Percentiles rank a stretch among this genome's conserved stretches.
phyloP scores from a whole-genome alignment of 345 rosid genomes.

The Populus pruinosa region DNA sequence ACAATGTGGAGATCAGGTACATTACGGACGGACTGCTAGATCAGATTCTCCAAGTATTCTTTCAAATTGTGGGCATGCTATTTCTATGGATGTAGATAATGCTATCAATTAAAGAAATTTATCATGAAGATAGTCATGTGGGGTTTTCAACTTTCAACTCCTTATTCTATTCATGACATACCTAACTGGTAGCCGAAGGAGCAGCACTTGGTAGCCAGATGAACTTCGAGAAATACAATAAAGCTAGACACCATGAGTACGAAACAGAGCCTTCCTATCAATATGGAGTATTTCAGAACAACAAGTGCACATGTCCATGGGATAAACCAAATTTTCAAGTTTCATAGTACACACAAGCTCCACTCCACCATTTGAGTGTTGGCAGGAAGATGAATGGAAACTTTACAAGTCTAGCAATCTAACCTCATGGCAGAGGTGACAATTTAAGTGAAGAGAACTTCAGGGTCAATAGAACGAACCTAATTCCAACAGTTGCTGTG shows the following conservation, averaged over 20 bases:
- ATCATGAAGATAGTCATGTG: background rate
- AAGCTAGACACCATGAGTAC: background rate
- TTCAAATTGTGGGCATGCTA: background rate
- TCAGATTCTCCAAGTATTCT: background rate
- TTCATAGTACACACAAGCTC: background rate
- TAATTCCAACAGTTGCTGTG: slow-evolving; percentile 6
- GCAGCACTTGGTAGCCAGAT: background rate
- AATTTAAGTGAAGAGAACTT: slow-evolving; percentile 15
- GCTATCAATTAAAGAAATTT: background rate
- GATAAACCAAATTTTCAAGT: background rate
- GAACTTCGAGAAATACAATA: background rate
- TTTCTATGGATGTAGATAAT: background rate
- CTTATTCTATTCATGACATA: background rate
- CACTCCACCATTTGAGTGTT: background rate
- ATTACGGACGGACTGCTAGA: background rate
- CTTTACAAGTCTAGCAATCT: slow-evolving; percentile 7
- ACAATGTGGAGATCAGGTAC: background rate
- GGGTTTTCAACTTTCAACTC: background rate
- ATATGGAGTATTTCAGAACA: background rate
- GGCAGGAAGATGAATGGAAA: slow-evolving; percentile 5
- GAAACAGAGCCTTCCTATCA: background rate
- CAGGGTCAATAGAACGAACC: slow-evolving; percentile 10
- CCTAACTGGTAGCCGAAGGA: background rate
- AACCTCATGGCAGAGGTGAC: slow-evolving; percentile 8
- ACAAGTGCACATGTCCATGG: background rate